These are phyloP conservation scores for Butyriboletus loyo DNA, from an alignment of 768 basidiomycete species.

Conservation along the genomic window DNA sequence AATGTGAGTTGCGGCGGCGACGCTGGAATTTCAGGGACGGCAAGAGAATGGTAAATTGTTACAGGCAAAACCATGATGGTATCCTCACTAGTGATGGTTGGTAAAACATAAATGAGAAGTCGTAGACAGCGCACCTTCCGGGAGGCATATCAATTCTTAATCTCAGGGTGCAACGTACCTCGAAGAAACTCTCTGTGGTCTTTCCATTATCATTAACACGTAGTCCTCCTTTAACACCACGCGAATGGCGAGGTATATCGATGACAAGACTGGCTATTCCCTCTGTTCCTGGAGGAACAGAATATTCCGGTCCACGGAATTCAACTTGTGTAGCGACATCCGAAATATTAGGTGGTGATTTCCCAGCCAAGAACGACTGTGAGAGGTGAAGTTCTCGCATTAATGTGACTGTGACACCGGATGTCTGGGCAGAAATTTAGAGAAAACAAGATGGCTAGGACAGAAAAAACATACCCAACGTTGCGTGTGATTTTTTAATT, in stretches of 20 bases:
- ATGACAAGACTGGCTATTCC: conserved; percentile 79
- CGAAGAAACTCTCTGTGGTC: conserved; percentile 57
- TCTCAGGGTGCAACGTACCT: conserved; percentile 60
- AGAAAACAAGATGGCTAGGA: neutral
- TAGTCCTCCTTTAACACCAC: conserved; percentile 61
- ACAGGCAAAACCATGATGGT: conserved; percentile 63
- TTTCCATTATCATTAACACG: conserved; percentile 50
- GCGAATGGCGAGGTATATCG: conserved; percentile 66
- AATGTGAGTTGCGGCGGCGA: conserved; percentile 24
- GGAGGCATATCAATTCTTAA: conserved; percentile 64
- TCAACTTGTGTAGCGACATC: conserved; percentile 68
- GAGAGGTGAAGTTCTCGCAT: conserved; percentile 60
- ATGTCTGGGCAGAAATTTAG: conserved; percentile 48
- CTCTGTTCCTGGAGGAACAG: conserved; percentile 68
- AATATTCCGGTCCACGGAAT: conserved; percentile 74
- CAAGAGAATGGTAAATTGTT: conserved; percentile 60
- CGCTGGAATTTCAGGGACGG: conserved; percentile 41
- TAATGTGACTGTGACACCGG: conserved; percentile 59
- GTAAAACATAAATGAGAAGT: conserved; percentile 6
- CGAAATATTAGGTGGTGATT: conserved; percentile 43
- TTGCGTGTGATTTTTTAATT: conserved; percentile 77
- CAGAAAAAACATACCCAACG: conserved; percentile 57
- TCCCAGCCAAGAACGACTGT: conserved; percentile 23
- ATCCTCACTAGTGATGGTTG: conserved; percentile 55
- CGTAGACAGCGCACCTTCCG: conserved; percentile 50